A percentile compares a stretch with the other conserved stretches of the same genome.
Conservation (phyloP, 495 filamentous ascomycete genomes). For the Penicillium cosmopolitanum region DNA sequence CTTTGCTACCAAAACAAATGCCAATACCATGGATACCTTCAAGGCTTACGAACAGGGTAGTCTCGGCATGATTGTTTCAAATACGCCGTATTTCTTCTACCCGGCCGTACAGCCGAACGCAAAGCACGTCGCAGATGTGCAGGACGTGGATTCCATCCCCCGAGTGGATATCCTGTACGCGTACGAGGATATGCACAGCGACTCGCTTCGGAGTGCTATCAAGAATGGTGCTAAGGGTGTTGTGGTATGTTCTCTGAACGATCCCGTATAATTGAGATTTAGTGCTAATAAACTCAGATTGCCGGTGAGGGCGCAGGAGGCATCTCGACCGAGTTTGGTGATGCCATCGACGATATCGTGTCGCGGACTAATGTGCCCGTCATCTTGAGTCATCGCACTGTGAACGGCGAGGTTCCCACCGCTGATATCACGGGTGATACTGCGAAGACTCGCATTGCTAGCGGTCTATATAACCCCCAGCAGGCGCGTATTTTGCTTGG, state of each 20-base stretch:
- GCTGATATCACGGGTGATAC: constrained; percentile 29
- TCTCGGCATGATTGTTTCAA: constrained; percentile 49
- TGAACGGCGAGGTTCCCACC: constrained; percentile 39
- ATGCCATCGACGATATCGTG: constrained; percentile 24
- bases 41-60: constrained; percentile 48
- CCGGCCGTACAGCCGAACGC: constrained; percentile 39
- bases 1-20: constrained; percentile 55
- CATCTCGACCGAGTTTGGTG: constrained; percentile 24
- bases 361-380: constrained; percentile 25
- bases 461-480: constrained; percentile 36
- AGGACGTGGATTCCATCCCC: constrained; percentile 35
- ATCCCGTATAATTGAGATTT: not conserved
- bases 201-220: constrained; percentile 38
- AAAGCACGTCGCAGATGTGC: constrained; percentile 40
- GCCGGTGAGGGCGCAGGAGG: constrained; percentile 36
- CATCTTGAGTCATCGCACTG: constrained; percentile 32
- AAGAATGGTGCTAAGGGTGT: constrained; percentile 47
- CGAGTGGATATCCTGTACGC: constrained; percentile 48
- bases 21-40: constrained; percentile 57
- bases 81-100: constrained; percentile 51
- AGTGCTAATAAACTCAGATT: constrained; percentile 17
- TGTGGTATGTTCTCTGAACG: constrained; percentile 33
- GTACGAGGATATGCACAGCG: constrained; percentile 42
- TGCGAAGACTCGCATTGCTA: constrained; percentile 29
- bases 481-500: constrained; percentile 35